Evolutionary conservation across 306 rosid genomes (phyloP).

Genomic region (Cucurbita maxima): DNA sequence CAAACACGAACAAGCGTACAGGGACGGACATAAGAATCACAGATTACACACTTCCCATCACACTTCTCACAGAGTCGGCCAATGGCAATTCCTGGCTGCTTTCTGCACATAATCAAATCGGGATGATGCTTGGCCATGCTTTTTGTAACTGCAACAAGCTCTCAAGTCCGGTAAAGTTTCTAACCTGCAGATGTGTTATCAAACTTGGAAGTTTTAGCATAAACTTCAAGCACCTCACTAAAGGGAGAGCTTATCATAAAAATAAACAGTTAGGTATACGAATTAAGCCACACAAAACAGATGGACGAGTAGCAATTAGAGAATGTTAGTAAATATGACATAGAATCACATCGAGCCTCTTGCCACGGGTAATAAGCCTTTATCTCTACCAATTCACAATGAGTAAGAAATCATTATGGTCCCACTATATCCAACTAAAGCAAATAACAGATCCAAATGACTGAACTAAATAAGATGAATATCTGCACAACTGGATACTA

Average conservation of each 20-base stretch:
- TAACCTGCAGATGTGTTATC: background rate
- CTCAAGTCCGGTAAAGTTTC: background rate
- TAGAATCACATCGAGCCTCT: background rate
- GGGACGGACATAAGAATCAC: conserved; percentile 71
- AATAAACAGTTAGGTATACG: background rate
- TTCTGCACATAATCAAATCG: conserved; percentile 66
- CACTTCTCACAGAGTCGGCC: conserved; percentile 66
- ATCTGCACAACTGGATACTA: background rate
- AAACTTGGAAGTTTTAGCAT: background rate
- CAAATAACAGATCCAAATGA: background rate
- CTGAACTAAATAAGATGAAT: background rate
- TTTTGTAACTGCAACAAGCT: conserved; percentile 11
- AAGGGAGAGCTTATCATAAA: background rate
- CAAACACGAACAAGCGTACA: conserved; percentile 83
- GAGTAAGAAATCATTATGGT: background rate
- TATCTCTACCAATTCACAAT: background rate
- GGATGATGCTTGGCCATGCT: conserved; percentile 77
- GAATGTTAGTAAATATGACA: background rate
- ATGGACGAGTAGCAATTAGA: background rate
- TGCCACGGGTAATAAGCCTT: background rate
- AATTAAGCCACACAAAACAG: background rate
- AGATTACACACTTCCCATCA: conserved; percentile 63
- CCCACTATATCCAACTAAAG: background rate
- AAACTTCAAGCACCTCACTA: background rate
- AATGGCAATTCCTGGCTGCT: conserved; percentile 77